Evolutionary conservation across 2,329 filamentous ascomycete species (phyloP).

Genomic region (Magnaporthiopsis incrustans): DNA sequence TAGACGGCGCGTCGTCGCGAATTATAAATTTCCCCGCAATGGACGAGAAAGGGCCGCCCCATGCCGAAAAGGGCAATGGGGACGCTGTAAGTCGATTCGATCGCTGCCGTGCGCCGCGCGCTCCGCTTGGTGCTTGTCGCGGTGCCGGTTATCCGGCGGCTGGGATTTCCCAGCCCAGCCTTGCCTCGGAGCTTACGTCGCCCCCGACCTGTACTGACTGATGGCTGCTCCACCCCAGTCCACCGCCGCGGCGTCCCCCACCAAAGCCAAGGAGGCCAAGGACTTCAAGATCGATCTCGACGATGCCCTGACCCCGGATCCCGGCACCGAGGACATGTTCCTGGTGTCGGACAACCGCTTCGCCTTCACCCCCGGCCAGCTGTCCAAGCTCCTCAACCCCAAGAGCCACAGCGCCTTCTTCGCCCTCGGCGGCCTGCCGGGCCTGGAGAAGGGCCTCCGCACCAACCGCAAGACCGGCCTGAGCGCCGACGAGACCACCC

Average conservation of each 20-base stretch:
- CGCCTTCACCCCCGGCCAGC: slow-evolving; percentile 63
- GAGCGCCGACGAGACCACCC: slow-evolving; percentile 56
- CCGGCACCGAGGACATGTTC: slow-evolving; percentile 64
- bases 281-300: slow-evolving; percentile 23
- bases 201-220: background rate
- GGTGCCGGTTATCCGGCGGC: background rate
- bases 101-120: background rate
- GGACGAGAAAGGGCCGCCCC: background rate
- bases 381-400: slow-evolving; percentile 71
- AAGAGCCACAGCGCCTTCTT: slow-evolving; percentile 70
- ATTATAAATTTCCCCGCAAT: background rate
- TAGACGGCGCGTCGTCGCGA: background rate
- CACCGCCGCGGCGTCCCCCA: background rate
- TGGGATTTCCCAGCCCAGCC: background rate
- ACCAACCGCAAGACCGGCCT: slow-evolving; percentile 58
- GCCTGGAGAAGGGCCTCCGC: slow-evolving; percentile 65
- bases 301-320: slow-evolving; percentile 60
- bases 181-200: background rate
- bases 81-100: background rate
- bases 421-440: slow-evolving; percentile 63
- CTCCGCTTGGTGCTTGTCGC: background rate
- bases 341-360: slow-evolving; percentile 60
- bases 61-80: background rate
- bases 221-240: background rate
- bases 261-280: slow-evolving; percentile 5